Evolutionary conservation across 1,284 basidiomycete species (phyloP).

Genomic region (Heterobasidion annosum): DNA sequence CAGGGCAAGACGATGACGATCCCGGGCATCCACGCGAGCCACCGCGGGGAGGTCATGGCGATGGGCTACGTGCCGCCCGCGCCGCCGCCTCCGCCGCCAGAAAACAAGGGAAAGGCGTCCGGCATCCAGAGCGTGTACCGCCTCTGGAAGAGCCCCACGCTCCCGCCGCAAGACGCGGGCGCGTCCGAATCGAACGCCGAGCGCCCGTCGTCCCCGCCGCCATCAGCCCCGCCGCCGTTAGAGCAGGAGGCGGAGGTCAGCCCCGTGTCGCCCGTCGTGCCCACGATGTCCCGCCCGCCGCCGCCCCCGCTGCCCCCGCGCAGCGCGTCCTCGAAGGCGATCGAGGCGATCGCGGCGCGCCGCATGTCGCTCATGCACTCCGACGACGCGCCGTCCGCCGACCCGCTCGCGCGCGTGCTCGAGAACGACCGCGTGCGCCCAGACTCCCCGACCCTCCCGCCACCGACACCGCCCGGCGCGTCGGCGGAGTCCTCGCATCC

Average conservation of each 20-base stretch:
- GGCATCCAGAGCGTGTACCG: conserved; percentile 63
- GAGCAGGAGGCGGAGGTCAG: too few species aligned
- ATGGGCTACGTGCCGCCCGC: conserved; percentile 61
- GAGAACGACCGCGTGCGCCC: background rate
- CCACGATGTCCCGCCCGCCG: background rate
- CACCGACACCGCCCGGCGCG: background rate
- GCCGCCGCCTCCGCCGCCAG: conserved; percentile 22
- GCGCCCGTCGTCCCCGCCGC: conserved; percentile 24
- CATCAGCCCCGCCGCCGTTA: conserved; percentile 17
- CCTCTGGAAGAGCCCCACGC: conserved; percentile 48
- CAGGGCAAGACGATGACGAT: conserved; percentile 71
- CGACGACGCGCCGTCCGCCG: background rate
- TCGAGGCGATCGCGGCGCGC: background rate
- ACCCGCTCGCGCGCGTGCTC: background rate
- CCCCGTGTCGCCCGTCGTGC: background rate
- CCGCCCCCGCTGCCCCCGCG: conserved; percentile 10
- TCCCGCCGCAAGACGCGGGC: conserved; percentile 6
- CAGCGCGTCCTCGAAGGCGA: background rate
- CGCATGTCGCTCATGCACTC: background rate
- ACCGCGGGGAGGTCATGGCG: conserved; percentile 72
- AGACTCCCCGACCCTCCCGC: background rate
- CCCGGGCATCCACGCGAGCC: conserved; percentile 71
- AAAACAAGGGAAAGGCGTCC: conserved; percentile 34
- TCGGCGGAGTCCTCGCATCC: background rate
- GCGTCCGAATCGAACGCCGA: conserved; percentile 12